Conservation (phyloP, 805 yeast genomes). For the Barnettozyma botsteinii region DNA sequence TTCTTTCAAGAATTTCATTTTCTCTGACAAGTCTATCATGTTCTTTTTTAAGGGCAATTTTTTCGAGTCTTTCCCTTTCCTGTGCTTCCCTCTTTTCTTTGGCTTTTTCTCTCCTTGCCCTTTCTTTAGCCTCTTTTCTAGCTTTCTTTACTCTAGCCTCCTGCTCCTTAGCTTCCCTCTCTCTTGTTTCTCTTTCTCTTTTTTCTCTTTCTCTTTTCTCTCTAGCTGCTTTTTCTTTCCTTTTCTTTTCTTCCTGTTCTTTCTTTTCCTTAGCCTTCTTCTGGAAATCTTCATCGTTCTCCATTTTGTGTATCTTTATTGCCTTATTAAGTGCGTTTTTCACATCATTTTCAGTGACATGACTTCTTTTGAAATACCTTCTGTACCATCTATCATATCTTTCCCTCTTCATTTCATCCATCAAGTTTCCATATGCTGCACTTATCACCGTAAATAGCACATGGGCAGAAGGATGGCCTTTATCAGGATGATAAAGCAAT, state of each 20-base stretch:
- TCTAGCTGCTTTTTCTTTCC: slow-evolving; percentile 4
- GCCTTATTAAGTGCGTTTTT: neutral
- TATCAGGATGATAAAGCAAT: slow-evolving; percentile 70
- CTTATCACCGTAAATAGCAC: slow-evolving; percentile 16
- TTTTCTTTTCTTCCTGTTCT: neutral
- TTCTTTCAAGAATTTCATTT: slow-evolving; percentile 21
- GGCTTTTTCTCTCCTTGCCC: slow-evolving; percentile 5
- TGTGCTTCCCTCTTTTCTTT: slow-evolving; percentile 1
- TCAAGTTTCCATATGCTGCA: slow-evolving; percentile 14
- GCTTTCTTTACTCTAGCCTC: slow-evolving; percentile 19
- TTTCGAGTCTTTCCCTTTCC: slow-evolving; percentile 2
- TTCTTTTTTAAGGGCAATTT: slow-evolving; percentile 4
- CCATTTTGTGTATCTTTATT: neutral
- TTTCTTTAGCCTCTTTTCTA: slow-evolving; percentile 22
- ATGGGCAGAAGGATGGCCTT: slow-evolving; percentile 36
- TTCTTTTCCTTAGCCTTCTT: slow-evolving; percentile 1
- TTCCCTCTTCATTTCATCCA: neutral
- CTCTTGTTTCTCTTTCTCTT: neutral
- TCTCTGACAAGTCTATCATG: slow-evolving; percentile 11
- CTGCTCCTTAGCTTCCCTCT: slow-evolving; percentile 14
- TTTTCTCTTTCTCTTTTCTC: slow-evolving; percentile 2
- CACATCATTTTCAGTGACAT: slow-evolving; percentile 2
- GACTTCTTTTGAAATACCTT: slow-evolving; percentile 6
- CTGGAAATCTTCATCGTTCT: neutral
- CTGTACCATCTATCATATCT: slow-evolving; percentile 19